Base-by-base conservation (phyloP, 257 asterid genomes). In the Salvia miltiorrhiza region DNA sequence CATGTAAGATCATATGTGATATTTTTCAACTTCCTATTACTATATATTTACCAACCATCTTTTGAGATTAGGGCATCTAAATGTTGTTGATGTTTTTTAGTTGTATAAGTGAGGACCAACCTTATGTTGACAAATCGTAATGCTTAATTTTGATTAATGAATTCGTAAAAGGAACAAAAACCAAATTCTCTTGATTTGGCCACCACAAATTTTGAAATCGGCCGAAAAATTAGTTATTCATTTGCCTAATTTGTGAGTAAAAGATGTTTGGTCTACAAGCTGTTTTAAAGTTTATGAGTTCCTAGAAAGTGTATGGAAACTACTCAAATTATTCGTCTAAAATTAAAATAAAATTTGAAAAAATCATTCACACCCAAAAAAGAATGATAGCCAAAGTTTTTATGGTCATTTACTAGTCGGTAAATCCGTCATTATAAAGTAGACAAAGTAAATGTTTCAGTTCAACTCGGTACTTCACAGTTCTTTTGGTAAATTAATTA, bases 191-290 rank as follows among this genome's bases (percentile, higher is more conserved):
- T 17, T 12, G 30, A 32, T 23, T 76, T 53, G 54, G 61, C 61
- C 55, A 52, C 72, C 79, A 61, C 65, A 35, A 39, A 39, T 37
- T 56, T 58, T 57, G 48, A 58, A 40, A 39, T 56, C 35, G 37
- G 48, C 71, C 75, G 53, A 21, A 43, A 26, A 40, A 47, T 63
- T 55, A 69, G 61, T 44, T 45, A 70, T 16, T 19, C 16, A 12
- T 33, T 55, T 23, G 76, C 80, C 80, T 70, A 76, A 45, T 53
- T 55, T 40, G 9, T 14, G 28, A 45, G 45, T 7, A 37, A 7
- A 35, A 37, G 49, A 19, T 60, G 47, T 20, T 58, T 7, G 64
- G 45, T 3, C 19, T 37, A n/a, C 24, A 19, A 57, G 12, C 5
- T 19, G 65, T 13, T 59, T 9, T 2, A 19, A 19, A 17, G 47